Conservation (phyloP, 306 rosid genomes). For the Dryas drummondii region DNA sequence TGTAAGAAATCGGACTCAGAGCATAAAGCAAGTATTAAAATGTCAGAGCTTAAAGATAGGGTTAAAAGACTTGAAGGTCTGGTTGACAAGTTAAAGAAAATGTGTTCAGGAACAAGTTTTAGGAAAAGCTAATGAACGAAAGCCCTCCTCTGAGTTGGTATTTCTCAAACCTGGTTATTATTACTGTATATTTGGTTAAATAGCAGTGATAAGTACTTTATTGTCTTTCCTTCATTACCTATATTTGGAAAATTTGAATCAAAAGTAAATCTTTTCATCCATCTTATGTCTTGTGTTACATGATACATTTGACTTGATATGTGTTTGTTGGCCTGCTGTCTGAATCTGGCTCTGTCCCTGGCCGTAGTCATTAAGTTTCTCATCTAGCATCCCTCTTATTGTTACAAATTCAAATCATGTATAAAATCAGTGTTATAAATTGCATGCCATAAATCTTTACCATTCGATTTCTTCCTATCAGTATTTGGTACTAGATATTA, state of each 20-base stretch:
- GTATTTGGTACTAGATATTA: no score
- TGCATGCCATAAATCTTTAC: no score
- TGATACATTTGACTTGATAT: not conserved
- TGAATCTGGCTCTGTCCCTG: not conserved
- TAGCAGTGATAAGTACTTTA: not conserved
- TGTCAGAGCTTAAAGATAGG: constrained; percentile 1
- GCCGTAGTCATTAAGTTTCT: no score
- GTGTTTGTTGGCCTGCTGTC: not conserved
- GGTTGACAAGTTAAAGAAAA: not conserved
- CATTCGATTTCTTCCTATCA: no score
- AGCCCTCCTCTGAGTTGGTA: not conserved
- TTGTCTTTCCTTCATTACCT: not conserved
- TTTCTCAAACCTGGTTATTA: not conserved
- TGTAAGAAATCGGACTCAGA: not conserved
- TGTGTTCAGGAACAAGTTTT: not conserved
- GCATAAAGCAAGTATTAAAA: no score
- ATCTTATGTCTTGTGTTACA: not conserved
- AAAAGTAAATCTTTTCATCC: not conserved
- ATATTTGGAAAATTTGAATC: not conserved
- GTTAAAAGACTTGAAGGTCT: not conserved
- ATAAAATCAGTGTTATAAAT: no score
- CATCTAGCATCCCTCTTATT: no score
- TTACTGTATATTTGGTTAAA: not conserved
- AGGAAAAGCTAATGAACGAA: not conserved
- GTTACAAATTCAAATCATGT: no score